Evolutionary conservation across 139 green algal genomes (phyloP).

Genomic region (Prasinococcaceae sp.): DNA sequence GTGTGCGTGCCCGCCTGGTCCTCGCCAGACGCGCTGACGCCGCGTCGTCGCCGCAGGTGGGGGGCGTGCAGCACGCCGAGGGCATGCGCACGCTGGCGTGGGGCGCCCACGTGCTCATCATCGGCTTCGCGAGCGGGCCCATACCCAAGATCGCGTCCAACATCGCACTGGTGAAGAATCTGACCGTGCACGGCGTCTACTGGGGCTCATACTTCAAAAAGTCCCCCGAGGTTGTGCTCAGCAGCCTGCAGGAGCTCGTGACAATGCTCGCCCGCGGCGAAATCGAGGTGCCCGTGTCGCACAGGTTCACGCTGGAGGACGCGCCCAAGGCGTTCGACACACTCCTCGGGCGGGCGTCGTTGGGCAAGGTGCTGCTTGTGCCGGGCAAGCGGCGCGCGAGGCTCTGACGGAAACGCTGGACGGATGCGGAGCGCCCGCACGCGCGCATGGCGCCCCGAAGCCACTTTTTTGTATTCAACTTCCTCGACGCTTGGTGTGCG

Average conservation of each 20-base stretch:
- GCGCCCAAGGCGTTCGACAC: constrained; percentile 37
- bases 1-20: no score
- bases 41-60: no score
- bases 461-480: no score
- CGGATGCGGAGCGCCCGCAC: no score
- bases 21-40: no score
- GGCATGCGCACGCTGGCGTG: constrained; percentile 44
- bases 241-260: constrained; percentile 38
- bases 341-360: constrained; percentile 34
- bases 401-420: no score
- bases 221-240: constrained; percentile 34
- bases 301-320: constrained; percentile 31
- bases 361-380: constrained; percentile 51
- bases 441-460: no score
- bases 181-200: constrained; percentile 61
- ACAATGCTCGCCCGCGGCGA: constrained; percentile 30
- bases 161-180: constrained; percentile 72
- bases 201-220: constrained; percentile 57
- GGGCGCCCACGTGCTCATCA: constrained; percentile 65
- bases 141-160: constrained; percentile 62
- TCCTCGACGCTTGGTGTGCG: no score
- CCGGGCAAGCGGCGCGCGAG: background rate
- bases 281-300: constrained; percentile 28
- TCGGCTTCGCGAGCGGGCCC: constrained; percentile 59
- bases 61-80: constrained; percentile 46